phyloP scores from a whole-genome alignment of 768 basidiomycete genomes.

The Exidia glandulosa region DNA sequence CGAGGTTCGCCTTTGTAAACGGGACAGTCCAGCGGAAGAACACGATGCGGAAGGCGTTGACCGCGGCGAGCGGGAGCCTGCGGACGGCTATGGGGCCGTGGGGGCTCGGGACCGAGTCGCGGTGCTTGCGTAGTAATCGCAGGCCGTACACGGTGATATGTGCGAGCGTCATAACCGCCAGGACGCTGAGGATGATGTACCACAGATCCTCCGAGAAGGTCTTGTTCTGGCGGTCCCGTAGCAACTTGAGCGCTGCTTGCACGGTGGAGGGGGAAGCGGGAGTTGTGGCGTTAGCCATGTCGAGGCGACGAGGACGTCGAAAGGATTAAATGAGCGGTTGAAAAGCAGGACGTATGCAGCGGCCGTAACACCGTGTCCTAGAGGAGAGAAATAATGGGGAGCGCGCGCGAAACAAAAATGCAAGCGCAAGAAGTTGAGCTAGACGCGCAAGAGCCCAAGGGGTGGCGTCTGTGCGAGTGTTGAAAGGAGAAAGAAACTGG shows the following conservation, averaged over 20 bases:
- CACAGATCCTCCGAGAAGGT: background rate
- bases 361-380: background rate
- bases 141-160: background rate
- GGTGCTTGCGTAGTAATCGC: background rate
- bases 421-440: background rate
- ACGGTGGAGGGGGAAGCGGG: background rate
- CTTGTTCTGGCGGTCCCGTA: background rate
- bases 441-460: background rate
- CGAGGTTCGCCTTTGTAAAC: constrained; percentile 7
- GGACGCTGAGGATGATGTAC: background rate
- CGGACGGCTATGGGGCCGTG: constrained; percentile 9
- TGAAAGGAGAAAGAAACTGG: no score
- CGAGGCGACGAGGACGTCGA: background rate
- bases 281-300: background rate
- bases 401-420: background rate
- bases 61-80: constrained; percentile 13
- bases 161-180: background rate
- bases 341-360: background rate
- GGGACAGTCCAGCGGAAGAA: constrained; percentile 21
- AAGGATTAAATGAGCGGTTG: background rate
- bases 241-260: background rate
- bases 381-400: background rate
- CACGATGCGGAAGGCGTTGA: constrained; percentile 19
- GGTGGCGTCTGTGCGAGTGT: no score
- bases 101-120: background rate